Evolutionary conservation across 306 rosid genomes (phyloP), one percentile per base, ranked within the genome.

Genomic region (Mimosa pudica): DNA sequence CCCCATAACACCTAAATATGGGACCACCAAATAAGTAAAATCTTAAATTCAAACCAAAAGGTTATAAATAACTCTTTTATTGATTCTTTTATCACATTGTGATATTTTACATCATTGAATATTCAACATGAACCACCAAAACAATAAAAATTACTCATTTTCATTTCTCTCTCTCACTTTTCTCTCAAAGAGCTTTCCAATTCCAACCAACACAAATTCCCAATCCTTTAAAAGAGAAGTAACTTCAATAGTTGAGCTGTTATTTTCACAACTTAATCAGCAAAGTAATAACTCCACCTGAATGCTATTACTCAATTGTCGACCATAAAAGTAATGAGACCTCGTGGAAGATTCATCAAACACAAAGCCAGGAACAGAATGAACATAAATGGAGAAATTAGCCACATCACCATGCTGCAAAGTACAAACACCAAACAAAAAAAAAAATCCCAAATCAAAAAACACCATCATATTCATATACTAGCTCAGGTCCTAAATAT

Each of bases 301-400:
- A 82, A 88, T 86, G 77, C 89, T 82, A 62, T 84, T 82, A 41
- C 30, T 77, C 72, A 88, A 46, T 63, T 88, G 88, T 67, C 87
- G 78, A 75, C 77, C 88, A 65, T 85, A 81, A 82, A 88, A 88
- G 79, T 80, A 84, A 17, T 58, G 77, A 8, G 92, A 88, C 87
- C 75, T 84, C 0, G 85, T 77, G 1, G 84, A 84, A 14, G 89
- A 85, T 57, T 86, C 87, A 63, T 88, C 85, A 61, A 88, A 82
- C 79, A 80, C 85, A 76, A 84, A 80, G 14, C 89, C 85, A 7
- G 92, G 92, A 20, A 82, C 17, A 10, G 92, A 88, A 79, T 88
- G 92, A 75, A 87, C 83, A 74, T 84, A 89, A 80, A 91, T 84
- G 63, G 93, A 87, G 81, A 91, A 91, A 24, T 79, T 87, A 8